Percentiles rank a stretch among this genome's conserved stretches.
Evolutionary conservation across 2,329 filamentous ascomycete species (phyloP).

Genomic region (Myrmaecium sp.): DNA sequence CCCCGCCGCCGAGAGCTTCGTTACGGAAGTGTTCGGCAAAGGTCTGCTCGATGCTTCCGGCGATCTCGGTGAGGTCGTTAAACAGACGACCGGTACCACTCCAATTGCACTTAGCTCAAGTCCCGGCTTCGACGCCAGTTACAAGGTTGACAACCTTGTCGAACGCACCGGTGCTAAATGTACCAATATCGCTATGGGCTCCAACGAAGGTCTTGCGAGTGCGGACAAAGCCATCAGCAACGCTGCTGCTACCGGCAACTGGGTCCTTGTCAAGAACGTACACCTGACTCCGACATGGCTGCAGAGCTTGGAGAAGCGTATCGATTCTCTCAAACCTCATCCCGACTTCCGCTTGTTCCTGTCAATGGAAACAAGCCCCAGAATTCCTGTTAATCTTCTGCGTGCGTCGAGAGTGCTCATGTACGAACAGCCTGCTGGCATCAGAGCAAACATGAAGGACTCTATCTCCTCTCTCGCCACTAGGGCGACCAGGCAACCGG

Average conservation of each 20-base stretch:
- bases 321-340: constrained; percentile 89
- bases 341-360: constrained; percentile 86
- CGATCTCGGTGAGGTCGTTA: constrained; percentile 71
- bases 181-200: constrained; percentile 98
- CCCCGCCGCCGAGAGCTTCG: constrained; percentile 81
- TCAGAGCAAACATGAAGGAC: constrained; percentile 97
- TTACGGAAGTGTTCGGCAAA: constrained; percentile 66
- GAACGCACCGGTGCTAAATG: constrained; percentile 68
- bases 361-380: constrained; percentile 92
- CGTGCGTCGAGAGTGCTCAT: constrained; percentile 87
- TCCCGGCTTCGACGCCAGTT: constrained; percentile 93
- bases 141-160: constrained; percentile 94
- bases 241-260: constrained; percentile 78
- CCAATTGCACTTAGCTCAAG: constrained; percentile 88
- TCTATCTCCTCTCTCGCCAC: constrained; percentile 71
- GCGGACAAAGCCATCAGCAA: constrained; percentile 92
- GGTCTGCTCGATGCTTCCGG: constrained; percentile 70
- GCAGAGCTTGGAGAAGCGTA: constrained; percentile 89
- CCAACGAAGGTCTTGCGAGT: constrained; percentile 78
- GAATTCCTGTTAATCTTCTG: constrained; percentile 91
- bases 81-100: constrained; percentile 65
- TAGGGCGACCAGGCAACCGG: constrained; percentile 61
- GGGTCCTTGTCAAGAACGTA: constrained; percentile 98
- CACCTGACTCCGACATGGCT: constrained; percentile 92
- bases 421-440: constrained; percentile 95